Evolutionary conservation across 805 yeast genomes (phyloP), one percentile per base, ranked within the genome.

Genomic region (Zygoascus biomembranicola): DNA sequence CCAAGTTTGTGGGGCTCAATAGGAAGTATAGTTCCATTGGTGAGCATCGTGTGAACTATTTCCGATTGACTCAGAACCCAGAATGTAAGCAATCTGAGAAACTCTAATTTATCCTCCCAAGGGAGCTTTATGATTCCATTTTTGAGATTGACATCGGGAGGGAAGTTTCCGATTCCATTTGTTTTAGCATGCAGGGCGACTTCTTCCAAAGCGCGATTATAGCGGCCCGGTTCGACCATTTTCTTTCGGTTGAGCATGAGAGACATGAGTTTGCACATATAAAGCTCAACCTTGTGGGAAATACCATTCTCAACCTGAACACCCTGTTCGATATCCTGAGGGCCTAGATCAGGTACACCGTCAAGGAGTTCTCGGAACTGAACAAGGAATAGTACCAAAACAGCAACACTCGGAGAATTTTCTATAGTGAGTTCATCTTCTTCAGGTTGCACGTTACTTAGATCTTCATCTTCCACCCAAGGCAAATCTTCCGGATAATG

Each of bases 281-380:
- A 64, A 10, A 60, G 52, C 47, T 65, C 64, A 26, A 71, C 69
- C 1, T 59, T 64, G 19, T 55, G 50, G 1, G 65, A 57, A 13
- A 64, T 53, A 9, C 47, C 53, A 9, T 56, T 59, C 6, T 55
- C 37, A 26, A 28, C 46, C 16, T 54, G 46, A 1, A 62, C 52
- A 6, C 73, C 74, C 16, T 60, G 66, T 51, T 72, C 76, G n/a
- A 72, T 51, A 49, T 73, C 76, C 56, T 70, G 74, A 13, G 76
- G 76, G 1, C 70, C 67, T 13, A 70, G 47, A 20, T 63, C 63
- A 8, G 69, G 65, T 26, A 68, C 57, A 23, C 67, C 75, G 11
- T 55, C 58, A 49, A 68, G 72, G 8, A 66, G 54, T 10, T 59
- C 57, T 23, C 54, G 46, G 54, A 68, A 68, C 37, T 57, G 55